Conservation (phyloP, 2,329 filamentous ascomycete genomes). For the Diaporthe australafricana region DNA sequence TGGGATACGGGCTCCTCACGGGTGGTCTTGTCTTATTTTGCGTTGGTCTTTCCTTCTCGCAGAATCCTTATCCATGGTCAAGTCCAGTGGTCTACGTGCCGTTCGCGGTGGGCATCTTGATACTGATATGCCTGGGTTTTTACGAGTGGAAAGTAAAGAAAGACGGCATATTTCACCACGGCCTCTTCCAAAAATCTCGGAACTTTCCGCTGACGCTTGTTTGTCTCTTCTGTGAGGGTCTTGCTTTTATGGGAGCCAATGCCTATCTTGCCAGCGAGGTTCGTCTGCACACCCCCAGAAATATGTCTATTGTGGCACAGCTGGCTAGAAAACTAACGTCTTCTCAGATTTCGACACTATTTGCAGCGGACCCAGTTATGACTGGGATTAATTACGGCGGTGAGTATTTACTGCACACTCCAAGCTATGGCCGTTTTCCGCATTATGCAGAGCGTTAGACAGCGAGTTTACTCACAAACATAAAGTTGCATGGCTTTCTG, state of each 20-base stretch:
- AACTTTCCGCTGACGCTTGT: not conserved
- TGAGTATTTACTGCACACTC: not conserved
- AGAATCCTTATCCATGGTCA: slow-evolving; percentile 12
- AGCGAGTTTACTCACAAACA: not conserved
- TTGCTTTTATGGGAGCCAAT: slow-evolving; percentile 5
- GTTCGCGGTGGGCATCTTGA: not conserved
- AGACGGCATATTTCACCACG: not conserved
- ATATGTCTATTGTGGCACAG: too few relatives aligned
- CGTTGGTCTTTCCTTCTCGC: not conserved
- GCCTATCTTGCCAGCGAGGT: slow-evolving; percentile 8
- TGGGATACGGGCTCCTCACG: not conserved
- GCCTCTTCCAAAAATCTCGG: slow-evolving; percentile 4
- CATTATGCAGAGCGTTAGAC: not conserved
- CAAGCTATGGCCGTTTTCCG: not conserved
- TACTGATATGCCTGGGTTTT: not conserved
- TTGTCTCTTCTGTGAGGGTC: slow-evolving; percentile 11
- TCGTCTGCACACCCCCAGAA: not conserved
- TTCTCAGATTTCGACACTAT: not conserved
- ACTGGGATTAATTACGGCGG: not conserved
- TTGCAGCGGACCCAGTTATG: slow-evolving; percentile 8
- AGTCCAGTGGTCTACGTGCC: slow-evolving; percentile 3
- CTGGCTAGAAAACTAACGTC: not conserved
- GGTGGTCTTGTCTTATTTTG: slow-evolving; percentile 7
- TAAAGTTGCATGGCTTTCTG: slow-evolving; percentile 1
- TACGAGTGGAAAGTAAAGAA: slow-evolving; percentile 6